Conservation (phyloP, 163 green algal genomes). For the Coccomyxa subellipsoidea region DNA sequence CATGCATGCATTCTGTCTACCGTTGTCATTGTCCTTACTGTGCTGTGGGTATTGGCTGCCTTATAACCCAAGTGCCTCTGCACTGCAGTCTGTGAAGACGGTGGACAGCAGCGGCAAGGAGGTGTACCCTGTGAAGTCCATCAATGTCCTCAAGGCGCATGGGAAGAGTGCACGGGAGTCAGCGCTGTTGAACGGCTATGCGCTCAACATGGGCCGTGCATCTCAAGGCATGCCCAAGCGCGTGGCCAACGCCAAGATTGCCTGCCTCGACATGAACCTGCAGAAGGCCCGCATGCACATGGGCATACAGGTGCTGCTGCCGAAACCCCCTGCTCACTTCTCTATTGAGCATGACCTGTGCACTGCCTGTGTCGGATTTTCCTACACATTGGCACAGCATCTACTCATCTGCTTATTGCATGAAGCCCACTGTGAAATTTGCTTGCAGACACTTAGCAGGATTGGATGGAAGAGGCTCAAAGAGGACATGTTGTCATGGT, state of each 20-base stretch:
- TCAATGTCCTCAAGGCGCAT: constrained; percentile 99
- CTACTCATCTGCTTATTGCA: too few relatives aligned
- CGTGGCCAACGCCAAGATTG: constrained; percentile 81
- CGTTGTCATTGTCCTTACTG: neutral
- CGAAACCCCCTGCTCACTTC: too few relatives aligned
- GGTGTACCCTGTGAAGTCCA: constrained; percentile 88
- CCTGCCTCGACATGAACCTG: constrained; percentile 98
- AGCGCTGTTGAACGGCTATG: constrained; percentile 88
- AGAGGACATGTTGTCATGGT: too few relatives aligned
- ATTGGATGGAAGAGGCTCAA: too few relatives aligned
- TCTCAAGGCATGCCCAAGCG: constrained; percentile 89
- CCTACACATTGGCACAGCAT: too few relatives aligned
- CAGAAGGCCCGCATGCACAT: constrained; percentile 97
- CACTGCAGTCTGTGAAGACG: constrained; percentile 10
- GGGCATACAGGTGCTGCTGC: constrained; percentile 79
- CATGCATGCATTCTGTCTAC: neutral
- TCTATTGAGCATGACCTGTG: too few relatives aligned
- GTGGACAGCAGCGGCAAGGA: constrained; percentile 13
- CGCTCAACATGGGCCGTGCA: constrained; percentile 86
- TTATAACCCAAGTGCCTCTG: neutral
- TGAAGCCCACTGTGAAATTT: too few relatives aligned
- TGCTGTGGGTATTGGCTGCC: neutral
- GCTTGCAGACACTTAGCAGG: neutral
- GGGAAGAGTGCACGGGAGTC: constrained; percentile 88
- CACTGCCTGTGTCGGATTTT: too few relatives aligned